Base-by-base conservation (phyloP, 208 protist species). In the Acanthamoeba comandoni region DNA sequence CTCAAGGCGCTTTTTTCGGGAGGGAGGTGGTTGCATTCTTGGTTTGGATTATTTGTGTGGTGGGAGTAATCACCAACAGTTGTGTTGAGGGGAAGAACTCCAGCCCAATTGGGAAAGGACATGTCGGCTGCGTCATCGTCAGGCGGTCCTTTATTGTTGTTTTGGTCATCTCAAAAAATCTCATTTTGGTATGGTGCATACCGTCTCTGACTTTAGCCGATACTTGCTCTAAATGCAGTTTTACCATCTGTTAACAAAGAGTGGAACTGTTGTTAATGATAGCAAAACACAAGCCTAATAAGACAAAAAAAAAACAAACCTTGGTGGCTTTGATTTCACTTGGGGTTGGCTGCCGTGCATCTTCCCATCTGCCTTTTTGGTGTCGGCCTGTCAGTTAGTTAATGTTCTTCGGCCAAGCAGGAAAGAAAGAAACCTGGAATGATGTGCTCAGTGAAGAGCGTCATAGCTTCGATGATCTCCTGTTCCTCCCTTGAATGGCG, bases 301-400 rank as follows among this genome's bases (percentile, higher is more conserved):
- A 17, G 15, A 60, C 53, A 17, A 12, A 12, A 12, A 17, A 26
- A 64, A 64, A 64, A 26, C 57, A 26, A 35, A 84, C 73, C 73
- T 84, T 84, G 12, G 73, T 84, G n/a, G 43, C 73, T 35, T 84
- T 84, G 39, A 84, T 84, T 55, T 84, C 73, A 11, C 52, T 35
- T 17, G 73, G 73, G 5, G 73, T 84, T 12, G 73, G 73, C 51
- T 64, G 51, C 12, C 73, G 39, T 19, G 73, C 39, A 35, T 84
- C 62, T 55, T 84, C 73, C 73, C 73, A 84, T 26, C 73, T n/a
- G 48, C 43, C 73, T 84, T 49, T 19, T 22, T 24, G 4, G 11
- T 19, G 24, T 9, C n/a, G n/a, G n/a, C n/a, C n/a, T 17, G 17
- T 35, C 19, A n/a, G 9, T 24, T 49, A 60, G 12, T 39, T 26